phyloP scores from a whole-genome alignment of 768 basidiomycete species.

The Mycena leptocephala region DNA sequence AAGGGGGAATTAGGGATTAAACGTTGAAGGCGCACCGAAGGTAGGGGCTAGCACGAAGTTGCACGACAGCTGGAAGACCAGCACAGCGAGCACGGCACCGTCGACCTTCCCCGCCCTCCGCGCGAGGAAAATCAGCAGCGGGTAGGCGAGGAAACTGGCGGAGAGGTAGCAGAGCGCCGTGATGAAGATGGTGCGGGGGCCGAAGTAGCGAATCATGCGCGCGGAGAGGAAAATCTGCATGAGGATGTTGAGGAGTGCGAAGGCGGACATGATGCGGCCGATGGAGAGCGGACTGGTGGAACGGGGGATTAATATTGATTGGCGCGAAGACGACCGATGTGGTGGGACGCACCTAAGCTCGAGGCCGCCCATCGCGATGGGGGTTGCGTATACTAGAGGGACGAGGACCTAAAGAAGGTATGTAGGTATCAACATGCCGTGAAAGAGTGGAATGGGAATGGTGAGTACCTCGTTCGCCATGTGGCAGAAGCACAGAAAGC shows the following conservation, averaged over 20 bases:
- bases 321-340: neutral
- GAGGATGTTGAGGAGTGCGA: constrained; percentile 63
- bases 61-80: constrained; percentile 33
- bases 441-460: neutral
- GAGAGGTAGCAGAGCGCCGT: constrained; percentile 26
- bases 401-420: constrained; percentile 8
- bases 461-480: constrained; percentile 21
- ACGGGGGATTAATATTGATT: neutral
- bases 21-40: constrained; percentile 22
- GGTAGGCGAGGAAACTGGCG: constrained; percentile 29
- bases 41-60: constrained; percentile 34
- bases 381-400: constrained; percentile 56
- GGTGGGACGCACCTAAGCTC: constrained; percentile 58
- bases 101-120: constrained; percentile 34
- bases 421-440: too few relatives aligned
- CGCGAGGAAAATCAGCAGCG: constrained; percentile 33
- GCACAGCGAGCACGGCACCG: constrained; percentile 28
- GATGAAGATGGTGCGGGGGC: constrained; percentile 32
- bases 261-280: constrained; percentile 62
- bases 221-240: constrained; percentile 49
- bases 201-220: constrained; percentile 22
- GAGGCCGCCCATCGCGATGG: constrained; percentile 65
- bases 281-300: constrained; percentile 58
- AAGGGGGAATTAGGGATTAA: too few relatives aligned
- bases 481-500: constrained; percentile 24